phyloP scores from a whole-genome alignment of 225 moss, liverwort and hornwort species.

The Pseudoscleropodium purum region DNA sequence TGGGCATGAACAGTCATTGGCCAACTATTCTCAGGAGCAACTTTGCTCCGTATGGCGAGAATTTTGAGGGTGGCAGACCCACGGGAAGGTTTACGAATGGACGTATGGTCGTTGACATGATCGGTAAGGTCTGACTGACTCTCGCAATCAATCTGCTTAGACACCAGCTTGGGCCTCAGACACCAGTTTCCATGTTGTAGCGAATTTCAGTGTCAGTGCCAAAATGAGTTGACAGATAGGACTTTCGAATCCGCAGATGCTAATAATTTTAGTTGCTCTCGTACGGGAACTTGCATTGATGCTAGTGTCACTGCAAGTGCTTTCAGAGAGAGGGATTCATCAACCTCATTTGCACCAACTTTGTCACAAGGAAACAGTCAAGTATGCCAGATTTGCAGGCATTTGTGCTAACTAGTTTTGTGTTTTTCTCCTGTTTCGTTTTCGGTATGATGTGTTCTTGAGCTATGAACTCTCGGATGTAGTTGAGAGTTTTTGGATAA shows the following conservation, averaged over 20 bases:
- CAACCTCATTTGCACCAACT: not conserved
- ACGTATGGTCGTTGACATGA: conserved; percentile 17
- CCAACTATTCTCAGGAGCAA: conserved; percentile 21
- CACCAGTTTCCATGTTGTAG: not conserved
- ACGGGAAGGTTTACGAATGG: conserved; percentile 70
- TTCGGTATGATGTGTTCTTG: not conserved
- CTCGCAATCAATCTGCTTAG: not conserved
- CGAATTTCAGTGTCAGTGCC: no score
- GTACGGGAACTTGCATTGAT: no score
- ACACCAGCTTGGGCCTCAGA: not conserved
- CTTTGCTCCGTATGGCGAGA: conserved; percentile 61
- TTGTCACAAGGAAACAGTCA: not conserved
- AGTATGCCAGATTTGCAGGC: not conserved
- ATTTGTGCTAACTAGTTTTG: not conserved
- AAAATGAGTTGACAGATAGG: not conserved
- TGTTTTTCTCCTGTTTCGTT: not conserved
- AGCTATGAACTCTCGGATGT: not conserved
- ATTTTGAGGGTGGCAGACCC: not conserved
- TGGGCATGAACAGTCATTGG: conserved; percentile 46
- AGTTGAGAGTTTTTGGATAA: not conserved
- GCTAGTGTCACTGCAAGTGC: not conserved
- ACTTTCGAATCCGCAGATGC: no score
- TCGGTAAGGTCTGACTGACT: conserved; percentile 19
- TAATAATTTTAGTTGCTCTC: not conserved
- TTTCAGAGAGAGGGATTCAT: not conserved